Percentiles rank a stretch among this genome's conserved stretches.
These are phyloP conservation scores for Colletotrichum abscissum DNA, from an alignment of 2,329 filamentous ascomycete species.

Conservation along the genomic window DNA sequence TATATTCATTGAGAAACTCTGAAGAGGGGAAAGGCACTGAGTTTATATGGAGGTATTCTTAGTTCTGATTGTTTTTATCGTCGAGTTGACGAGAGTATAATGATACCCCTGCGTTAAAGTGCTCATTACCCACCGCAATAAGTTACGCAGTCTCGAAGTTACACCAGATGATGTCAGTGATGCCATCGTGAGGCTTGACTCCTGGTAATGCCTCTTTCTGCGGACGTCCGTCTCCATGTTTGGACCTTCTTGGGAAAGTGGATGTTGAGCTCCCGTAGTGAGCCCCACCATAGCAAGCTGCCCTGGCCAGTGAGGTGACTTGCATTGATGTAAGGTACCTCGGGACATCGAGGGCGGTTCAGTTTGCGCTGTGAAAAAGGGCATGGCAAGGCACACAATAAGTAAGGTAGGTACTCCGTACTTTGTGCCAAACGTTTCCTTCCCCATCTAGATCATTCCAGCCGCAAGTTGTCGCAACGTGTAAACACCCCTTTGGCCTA, in stretches of 20 bases:
- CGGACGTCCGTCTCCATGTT: conserved; percentile 2
- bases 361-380: not conserved
- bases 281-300: conserved; percentile 16
- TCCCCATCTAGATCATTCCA: conserved; percentile 31
- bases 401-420: not conserved
- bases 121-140: not conserved
- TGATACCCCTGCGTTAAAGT: conserved; percentile 28
- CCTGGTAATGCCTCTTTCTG: conserved; percentile 3
- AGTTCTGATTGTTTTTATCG: conserved; percentile 18
- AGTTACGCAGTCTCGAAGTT: not conserved
- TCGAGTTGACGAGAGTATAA: conserved; percentile 29
- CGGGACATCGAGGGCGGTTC: not conserved
- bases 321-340: conserved; percentile 19
- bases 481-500: conserved; percentile 28
- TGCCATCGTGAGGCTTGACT: conserved; percentile 14
- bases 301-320: conserved; percentile 6
- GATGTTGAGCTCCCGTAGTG: conserved; percentile 7
- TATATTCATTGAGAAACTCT: conserved; percentile 7
- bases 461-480: conserved; percentile 31
- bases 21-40: not conserved
- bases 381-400: no score
- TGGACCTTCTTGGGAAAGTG: not conserved
- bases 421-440: conserved; percentile 8
- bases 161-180: conserved; percentile 18
- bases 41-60: conserved; percentile 11